Base-by-base conservation (phyloP, 2,329 filamentous ascomycete genomes). In the Ophiostoma pallidulum region DNA sequence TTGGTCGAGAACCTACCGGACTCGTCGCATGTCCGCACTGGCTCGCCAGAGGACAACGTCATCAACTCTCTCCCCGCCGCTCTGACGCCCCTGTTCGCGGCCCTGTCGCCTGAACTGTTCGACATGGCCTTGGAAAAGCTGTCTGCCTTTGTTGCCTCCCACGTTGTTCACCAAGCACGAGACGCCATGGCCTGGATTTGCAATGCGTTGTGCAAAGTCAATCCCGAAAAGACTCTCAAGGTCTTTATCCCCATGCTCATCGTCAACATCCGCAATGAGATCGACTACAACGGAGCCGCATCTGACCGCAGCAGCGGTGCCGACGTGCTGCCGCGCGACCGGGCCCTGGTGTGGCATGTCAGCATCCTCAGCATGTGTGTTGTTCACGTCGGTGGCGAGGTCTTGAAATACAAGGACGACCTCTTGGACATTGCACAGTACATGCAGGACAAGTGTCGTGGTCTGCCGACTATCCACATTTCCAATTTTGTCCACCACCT, bases 171-270 rank as follows among this genome's bases (percentile, higher is more conserved):
- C 58, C 92, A 97, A 66, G 91, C 92, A 45, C 76, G 91, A 55
- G 92, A 98, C 71, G 91, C 92, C 8, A 96, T 98, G 85, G 92
- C 94, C 1, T 98, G 95, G 75, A 97, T 97, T 46, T 86, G 91
- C 66, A 97, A 96, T 64, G 86, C 88, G 0, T 74, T 98, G 20
- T 95, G 92, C 73, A 97, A 97, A 66, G 88, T 94, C 56, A 87
- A 94, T 57, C 90, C 94, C 0, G 82, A 91, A 62, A 96, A 96
- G 68, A 89, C 92, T 0, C 72, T 98, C 43, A 92, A 90, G 61
- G 80, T 88, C 13, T 85, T 98, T 47, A 75, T 98, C 28, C 92
- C 92, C 1, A 88, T 95, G 70, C 73, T 97, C 45, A 84, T 94
- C 43, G 77, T 86, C 61, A 90, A 87, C 48, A 98, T 98, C 55